Conservation (phyloP, 2,329 filamentous ascomycete genomes). For the Aspergillus fischeri region DNA sequence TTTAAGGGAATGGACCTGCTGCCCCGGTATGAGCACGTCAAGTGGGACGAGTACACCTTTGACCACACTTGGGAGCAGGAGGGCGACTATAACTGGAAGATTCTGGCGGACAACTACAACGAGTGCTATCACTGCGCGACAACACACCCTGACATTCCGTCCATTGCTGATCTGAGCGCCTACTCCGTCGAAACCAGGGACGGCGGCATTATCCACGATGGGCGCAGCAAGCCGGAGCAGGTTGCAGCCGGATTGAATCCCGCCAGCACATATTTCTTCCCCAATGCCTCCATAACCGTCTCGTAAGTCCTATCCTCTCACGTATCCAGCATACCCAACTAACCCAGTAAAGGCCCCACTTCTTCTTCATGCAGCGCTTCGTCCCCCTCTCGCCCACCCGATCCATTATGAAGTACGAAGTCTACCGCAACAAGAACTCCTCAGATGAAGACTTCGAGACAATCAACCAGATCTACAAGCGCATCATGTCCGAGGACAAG, state of each 20-base stretch:
- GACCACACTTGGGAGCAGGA: conserved; percentile 57
- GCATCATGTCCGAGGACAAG: conserved; percentile 62
- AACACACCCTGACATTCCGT: conserved; percentile 19
- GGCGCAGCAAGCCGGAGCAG: conserved; percentile 44
- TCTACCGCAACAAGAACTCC: conserved; percentile 59
- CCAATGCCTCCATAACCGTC: conserved; percentile 31
- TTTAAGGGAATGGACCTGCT: conserved; percentile 48
- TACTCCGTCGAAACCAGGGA: conserved; percentile 50
- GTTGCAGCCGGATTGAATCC: conserved; percentile 41
- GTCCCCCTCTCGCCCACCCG: conserved; percentile 51
- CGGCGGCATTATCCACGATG: conserved; percentile 49
- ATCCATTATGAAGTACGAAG: conserved; percentile 58
- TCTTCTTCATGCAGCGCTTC: conserved; percentile 63
- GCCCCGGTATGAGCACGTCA: conserved; percentile 42
- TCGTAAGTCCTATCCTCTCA: conserved; percentile 20
- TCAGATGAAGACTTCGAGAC: conserved; percentile 54
- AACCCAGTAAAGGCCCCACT: conserved; percentile 41
- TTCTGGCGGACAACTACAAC: conserved; percentile 61
- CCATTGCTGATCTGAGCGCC: conserved; percentile 51
- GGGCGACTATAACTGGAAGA: conserved; percentile 58
- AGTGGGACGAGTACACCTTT: conserved; percentile 53
- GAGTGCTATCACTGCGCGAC: conserved; percentile 32
- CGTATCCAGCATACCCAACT: not conserved
- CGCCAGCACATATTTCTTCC: conserved; percentile 34
- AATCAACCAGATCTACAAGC: conserved; percentile 58